Evolutionary conservation across 768 basidiomycete species (phyloP).

Genomic region (Rhodotorula babjevae): DNA sequence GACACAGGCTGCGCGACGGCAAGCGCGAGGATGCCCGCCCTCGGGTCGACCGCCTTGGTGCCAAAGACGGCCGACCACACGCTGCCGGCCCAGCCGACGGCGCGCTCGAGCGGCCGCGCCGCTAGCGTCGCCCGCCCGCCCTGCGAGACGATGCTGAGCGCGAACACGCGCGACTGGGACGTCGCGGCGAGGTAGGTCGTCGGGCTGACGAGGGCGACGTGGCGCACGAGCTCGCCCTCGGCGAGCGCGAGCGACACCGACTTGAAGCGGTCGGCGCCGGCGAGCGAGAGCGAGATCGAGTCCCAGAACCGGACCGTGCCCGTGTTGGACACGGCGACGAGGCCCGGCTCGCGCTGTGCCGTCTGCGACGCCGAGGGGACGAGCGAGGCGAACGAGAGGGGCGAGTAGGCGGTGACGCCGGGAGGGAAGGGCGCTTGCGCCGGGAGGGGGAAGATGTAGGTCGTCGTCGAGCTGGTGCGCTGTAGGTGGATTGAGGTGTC

Average conservation of each 20-base stretch:
- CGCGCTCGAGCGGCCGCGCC: constrained; percentile 41
- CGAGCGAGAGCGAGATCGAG: constrained; percentile 54
- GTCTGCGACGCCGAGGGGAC: constrained; percentile 41
- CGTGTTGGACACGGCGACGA: constrained; percentile 66
- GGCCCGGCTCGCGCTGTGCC: constrained; percentile 70
- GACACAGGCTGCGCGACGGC: constrained; percentile 31
- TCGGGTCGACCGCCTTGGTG: constrained; percentile 29
- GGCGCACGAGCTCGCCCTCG: constrained; percentile 44
- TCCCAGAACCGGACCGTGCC: constrained; percentile 84
- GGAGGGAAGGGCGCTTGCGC: constrained; percentile 30
- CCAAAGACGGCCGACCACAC: constrained; percentile 44
- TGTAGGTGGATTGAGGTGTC: constrained; percentile 3
- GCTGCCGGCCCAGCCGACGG: constrained; percentile 45
- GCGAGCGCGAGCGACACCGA: constrained; percentile 31
- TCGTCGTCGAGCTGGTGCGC: constrained; percentile 44
- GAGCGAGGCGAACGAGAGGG: constrained; percentile 44
- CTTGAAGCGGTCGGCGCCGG: constrained; percentile 46
- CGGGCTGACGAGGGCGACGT: constrained; percentile 15
- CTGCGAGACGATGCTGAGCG: constrained; percentile 41
- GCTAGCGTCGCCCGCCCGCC: constrained; percentile 43
- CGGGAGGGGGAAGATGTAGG: constrained; percentile 46
- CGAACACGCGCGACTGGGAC: constrained; percentile 42
- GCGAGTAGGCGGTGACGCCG: constrained; percentile 34
- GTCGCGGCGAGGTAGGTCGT: constrained; percentile 44
- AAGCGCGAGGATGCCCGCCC: constrained; percentile 38